These are phyloP conservation scores for Chamaecrista fasciculata DNA, from an alignment of 306 rosid genomes.

Conservation along the genomic window DNA sequence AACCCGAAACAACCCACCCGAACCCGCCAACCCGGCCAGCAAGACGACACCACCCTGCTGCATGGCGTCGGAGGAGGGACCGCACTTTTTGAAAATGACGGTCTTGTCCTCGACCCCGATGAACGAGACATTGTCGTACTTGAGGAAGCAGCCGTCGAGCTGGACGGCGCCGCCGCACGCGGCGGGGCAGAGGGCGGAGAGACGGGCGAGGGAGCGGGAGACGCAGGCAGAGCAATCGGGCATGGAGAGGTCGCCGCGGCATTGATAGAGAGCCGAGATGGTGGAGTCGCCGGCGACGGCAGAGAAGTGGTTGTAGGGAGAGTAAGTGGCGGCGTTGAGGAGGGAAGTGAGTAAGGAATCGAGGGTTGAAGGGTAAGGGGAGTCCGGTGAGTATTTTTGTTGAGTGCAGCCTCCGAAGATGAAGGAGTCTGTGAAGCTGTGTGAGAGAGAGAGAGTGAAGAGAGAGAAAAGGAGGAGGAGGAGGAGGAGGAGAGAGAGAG, in stretches of 20 bases:
- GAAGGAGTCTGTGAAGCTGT: constrained; percentile 37
- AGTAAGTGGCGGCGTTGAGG: constrained; percentile 86
- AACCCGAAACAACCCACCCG: constrained; percentile 54
- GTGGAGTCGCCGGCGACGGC: constrained; percentile 40
- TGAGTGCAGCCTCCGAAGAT: constrained; percentile 80
- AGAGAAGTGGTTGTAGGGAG: constrained; percentile 81
- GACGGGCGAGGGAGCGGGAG: constrained; percentile 53
- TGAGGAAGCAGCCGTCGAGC: constrained; percentile 78
- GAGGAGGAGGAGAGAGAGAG: neutral
- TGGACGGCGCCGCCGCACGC: constrained; percentile 73
- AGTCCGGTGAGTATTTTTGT: constrained; percentile 53
- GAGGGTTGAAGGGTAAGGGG: constrained; percentile 67
- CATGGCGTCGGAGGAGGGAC: constrained; percentile 66
- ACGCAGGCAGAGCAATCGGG: constrained; percentile 85
- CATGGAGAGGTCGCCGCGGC: constrained; percentile 91
- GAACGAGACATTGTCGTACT: constrained; percentile 74
- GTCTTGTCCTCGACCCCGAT: constrained; percentile 74
- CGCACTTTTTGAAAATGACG: constrained; percentile 74
- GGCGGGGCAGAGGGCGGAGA: constrained; percentile 49
- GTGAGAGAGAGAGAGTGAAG: constrained; percentile 30
- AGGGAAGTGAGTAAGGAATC: constrained; percentile 75
- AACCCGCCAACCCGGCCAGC: constrained; percentile 44
- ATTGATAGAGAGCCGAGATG: constrained; percentile 78
- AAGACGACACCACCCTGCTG: constrained; percentile 64
- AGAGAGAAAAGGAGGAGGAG: neutral